phyloP scores from a whole-genome alignment of 1,139 yeast species.

The Yamadazyma diospyri region DNA sequence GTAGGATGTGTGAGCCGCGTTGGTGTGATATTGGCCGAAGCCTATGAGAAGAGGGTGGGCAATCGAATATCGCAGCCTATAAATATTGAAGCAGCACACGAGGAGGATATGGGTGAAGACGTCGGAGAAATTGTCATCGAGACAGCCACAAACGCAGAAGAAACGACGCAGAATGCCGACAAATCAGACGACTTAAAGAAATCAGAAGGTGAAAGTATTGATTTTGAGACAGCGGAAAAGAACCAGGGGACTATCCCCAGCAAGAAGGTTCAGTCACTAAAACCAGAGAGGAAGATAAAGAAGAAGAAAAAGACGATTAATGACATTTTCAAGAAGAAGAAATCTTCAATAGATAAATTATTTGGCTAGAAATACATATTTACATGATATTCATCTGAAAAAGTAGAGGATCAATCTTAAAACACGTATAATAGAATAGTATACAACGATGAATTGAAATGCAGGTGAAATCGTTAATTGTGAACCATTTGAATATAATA shows the following conservation, averaged over 20 bases:
- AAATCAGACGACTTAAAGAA: neutral
- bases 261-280: too few relatives aligned
- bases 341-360: constrained; percentile 55
- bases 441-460: constrained; percentile 4
- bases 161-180: neutral
- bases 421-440: constrained; percentile 1
- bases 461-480: constrained; percentile 1
- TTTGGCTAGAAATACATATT: too few relatives aligned
- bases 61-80: too few relatives aligned
- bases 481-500: constrained; percentile 13
- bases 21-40: constrained; percentile 23
- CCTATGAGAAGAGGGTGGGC: too few relatives aligned
- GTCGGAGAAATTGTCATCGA: too few relatives aligned
- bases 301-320: constrained; percentile 14
- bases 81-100: too few relatives aligned
- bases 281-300: too few relatives aligned
- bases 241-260: too few relatives aligned
- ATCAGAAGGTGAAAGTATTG: too few relatives aligned
- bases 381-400: too few relatives aligned
- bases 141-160: neutral
- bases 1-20: constrained; percentile 56
- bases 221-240: too few relatives aligned
- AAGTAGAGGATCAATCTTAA: neutral
- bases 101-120: constrained; percentile 8
- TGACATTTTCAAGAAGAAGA: constrained; percentile 26